Percentiles rank a stretch among this genome's conserved stretches.
These are phyloP conservation scores for Beauveria scarabaeidicola DNA, from an alignment of 2,329 filamentous ascomycete genomes.

Conservation along the genomic window DNA sequence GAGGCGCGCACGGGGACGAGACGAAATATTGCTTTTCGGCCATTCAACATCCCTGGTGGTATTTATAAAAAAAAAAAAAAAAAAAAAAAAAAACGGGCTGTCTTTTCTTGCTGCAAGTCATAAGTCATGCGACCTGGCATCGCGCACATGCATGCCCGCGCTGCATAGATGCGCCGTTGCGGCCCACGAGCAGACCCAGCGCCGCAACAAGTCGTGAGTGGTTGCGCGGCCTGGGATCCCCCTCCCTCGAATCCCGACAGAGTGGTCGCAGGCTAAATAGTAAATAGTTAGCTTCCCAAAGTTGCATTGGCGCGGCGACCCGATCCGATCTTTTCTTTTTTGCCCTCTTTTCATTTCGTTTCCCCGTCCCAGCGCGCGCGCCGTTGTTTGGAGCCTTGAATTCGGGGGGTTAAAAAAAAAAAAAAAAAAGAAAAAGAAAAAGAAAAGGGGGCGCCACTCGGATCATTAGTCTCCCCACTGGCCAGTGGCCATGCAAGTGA, in stretches of 20 bases:
- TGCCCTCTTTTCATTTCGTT: not conserved
- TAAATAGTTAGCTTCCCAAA: not conserved
- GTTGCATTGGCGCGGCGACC: constrained; percentile 4
- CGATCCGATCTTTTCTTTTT: constrained; percentile 5
- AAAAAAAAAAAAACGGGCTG: too few species aligned
- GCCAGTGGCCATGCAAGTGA: not conserved
- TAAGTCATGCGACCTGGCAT: constrained; percentile 3
- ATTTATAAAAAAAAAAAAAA: too few species aligned
- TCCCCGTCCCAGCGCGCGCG: too few species aligned
- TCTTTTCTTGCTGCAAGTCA: not conserved
- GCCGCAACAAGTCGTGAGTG: not conserved
- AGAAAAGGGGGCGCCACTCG: constrained; percentile 1
- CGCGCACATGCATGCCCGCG: not conserved
- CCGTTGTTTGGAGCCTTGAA: not conserved
- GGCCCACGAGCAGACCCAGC: not conserved
- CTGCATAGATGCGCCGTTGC: not conserved
- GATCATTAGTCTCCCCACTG: not conserved
- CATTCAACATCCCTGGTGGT: not conserved
- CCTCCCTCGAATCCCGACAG: not conserved
- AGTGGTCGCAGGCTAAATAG: not conserved
- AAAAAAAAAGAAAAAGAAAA: too few species aligned
- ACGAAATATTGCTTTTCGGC: not conserved
- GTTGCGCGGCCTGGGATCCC: not conserved
- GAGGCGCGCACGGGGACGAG: not conserved
- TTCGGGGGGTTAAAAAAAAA: too few species aligned